A percentile compares a stretch with the other conserved stretches of the same genome.
Evolutionary conservation across 1,284 basidiomycete genomes (phyloP).

Genomic region (Irpex sp.): DNA sequence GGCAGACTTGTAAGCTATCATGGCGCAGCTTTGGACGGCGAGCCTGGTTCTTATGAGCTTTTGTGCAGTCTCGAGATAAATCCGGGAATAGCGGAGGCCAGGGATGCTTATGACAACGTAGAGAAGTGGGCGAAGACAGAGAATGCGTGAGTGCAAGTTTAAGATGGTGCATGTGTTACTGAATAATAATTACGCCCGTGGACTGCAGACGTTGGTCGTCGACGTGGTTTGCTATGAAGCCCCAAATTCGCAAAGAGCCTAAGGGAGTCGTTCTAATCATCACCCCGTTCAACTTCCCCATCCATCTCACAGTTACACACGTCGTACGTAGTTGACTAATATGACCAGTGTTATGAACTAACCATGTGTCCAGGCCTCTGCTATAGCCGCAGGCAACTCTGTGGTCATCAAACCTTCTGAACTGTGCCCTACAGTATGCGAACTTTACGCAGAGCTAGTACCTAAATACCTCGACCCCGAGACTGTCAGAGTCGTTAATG

Average conservation of each 20-base stretch:
- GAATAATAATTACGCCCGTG: neutral
- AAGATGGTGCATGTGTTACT: neutral
- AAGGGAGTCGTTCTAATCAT: slow-evolving; percentile 75
- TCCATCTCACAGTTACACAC: slow-evolving; percentile 52
- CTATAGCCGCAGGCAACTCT: slow-evolving; percentile 80
- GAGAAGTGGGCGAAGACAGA: slow-evolving; percentile 77
- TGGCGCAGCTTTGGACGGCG: neutral
- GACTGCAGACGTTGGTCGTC: slow-evolving; percentile 34
- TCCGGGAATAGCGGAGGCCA: slow-evolving; percentile 54
- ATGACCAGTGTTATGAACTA: neutral
- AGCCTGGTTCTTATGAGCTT: neutral
- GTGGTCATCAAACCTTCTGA: slow-evolving; percentile 83
- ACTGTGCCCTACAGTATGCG: slow-evolving; percentile 60
- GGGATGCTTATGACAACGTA: slow-evolving; percentile 63
- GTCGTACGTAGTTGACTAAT: slow-evolving; percentile 39
- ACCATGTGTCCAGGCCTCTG: slow-evolving; percentile 49
- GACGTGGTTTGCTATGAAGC: slow-evolving; percentile 45
- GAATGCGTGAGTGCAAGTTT: slow-evolving; percentile 44
- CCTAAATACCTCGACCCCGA: slow-evolving; percentile 82
- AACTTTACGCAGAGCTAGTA: slow-evolving; percentile 70
- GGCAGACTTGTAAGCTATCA: slow-evolving; percentile 45
- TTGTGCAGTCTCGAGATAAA: slow-evolving; percentile 51
- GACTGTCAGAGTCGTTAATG: slow-evolving; percentile 71
- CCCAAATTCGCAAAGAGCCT: slow-evolving; percentile 69
- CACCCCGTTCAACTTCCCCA: slow-evolving; percentile 56